phyloP scores from a whole-genome alignment of 2,329 filamentous ascomycete genomes.

The Lecanicillium sp. region DNA sequence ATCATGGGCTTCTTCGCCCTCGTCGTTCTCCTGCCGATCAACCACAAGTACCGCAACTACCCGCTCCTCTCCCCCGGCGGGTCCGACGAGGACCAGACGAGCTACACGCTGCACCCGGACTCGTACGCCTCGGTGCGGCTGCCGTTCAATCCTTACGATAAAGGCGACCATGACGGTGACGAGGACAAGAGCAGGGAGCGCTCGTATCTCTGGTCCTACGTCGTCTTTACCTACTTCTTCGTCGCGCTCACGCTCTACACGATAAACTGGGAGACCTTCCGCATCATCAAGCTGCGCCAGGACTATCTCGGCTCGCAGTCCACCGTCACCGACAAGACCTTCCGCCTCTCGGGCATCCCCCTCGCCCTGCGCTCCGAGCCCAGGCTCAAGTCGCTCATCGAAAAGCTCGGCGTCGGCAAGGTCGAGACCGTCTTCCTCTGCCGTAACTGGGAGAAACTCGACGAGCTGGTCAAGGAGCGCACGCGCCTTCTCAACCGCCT shows the following conservation, averaged over 20 bases:
- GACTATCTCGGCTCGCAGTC: slow-evolving; percentile 89
- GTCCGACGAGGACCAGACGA: slow-evolving; percentile 2
- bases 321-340: slow-evolving; percentile 92
- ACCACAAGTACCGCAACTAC: slow-evolving; percentile 52
- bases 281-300: slow-evolving; percentile 79
- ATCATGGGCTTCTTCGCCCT: slow-evolving; percentile 77
- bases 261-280: slow-evolving; percentile 75
- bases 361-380: slow-evolving; percentile 70
- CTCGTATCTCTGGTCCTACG: slow-evolving; percentile 80
- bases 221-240: slow-evolving; percentile 93
- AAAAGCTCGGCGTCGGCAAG: slow-evolving; percentile 80
- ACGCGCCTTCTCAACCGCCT: slow-evolving; percentile 61
- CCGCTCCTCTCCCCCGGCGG: slow-evolving; percentile 2
- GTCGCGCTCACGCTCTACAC: slow-evolving; percentile 75
- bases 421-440: slow-evolving; percentile 86
- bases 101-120: slow-evolving; percentile 5
- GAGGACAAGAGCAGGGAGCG: slow-evolving; percentile 28
- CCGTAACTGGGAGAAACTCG: slow-evolving; percentile 77
- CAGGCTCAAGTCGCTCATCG: slow-evolving; percentile 79
- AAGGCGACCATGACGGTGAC: slow-evolving; percentile 14
- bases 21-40: slow-evolving; percentile 78
- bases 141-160: slow-evolving; percentile 9
- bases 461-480: slow-evolving; percentile 65
- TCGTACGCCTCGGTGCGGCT: slow-evolving; percentile 15
- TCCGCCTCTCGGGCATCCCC: slow-evolving; percentile 85